Evolutionary conservation across 2,329 filamentous ascomycete genomes (phyloP), one percentile per base, ranked within the genome.

Genomic region (Aspergillus pseudoviridinutans): DNA sequence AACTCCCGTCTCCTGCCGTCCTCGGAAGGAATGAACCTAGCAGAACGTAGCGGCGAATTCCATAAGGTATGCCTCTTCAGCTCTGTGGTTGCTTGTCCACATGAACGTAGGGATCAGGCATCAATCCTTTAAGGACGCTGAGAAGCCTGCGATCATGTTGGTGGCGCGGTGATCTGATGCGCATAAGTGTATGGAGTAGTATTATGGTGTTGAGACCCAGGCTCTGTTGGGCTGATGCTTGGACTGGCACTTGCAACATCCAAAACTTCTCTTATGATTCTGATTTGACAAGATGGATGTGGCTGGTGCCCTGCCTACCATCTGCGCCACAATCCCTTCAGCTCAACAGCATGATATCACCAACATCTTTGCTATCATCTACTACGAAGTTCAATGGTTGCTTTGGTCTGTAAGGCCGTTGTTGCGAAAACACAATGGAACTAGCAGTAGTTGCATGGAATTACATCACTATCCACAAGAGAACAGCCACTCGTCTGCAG

Each of bases 261-360:
- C 44, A 47, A 47, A 12, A 47, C 20, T 17, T 24, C 20, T 14
- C 22, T 27, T 27, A 14, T 3, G 20, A 20, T 12, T 49, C 12
- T 54, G 24, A 54, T 50, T 54, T 22, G 53, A 56, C 35, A 24
- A 7, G 25, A 47, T 20, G 24, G 27, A 25, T 49, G 55, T 57
- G 55, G 55, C 51, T 56, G 55, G 55, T 54, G 46, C 41, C 25
- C 22, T 28, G 38, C n/a, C 7, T 28, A 49, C n/a, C 7, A 7
- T 38, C 35, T 44, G 55, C 49, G 44, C 53, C 49, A 51, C 50
- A 50, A 54, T 44, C 46, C 20, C n/a, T 52, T 49, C 52, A 53
- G 49, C 27, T 9, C 20, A 29, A 17, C 14, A 50, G 6, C 12
- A 32, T 38, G 32, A 17, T 38, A 38, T 38, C 14, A 17, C 32